Evolutionary conservation across 192 early-diverging fungal species (phyloP), one percentile per base, ranked within the genome.

Genomic region (Phycomyces nitens): DNA sequence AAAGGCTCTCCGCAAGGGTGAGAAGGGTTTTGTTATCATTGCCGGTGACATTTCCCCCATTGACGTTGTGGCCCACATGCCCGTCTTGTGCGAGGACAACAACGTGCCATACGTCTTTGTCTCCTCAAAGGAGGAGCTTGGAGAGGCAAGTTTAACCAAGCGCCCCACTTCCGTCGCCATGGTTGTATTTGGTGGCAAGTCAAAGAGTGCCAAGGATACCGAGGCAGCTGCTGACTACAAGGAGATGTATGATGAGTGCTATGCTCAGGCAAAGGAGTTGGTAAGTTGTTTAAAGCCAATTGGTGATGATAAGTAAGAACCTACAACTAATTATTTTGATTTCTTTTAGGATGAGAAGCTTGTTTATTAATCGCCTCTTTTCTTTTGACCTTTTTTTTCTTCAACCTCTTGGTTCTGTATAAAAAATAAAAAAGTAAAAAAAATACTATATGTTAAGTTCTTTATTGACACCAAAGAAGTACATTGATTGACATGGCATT

Each of bases 21-120:
- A 88, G 58, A 96, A 97, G 84, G 97, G 90, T 5, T 62, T 98
- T 63, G 95, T 98, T 21, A 77, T 99, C 23, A 87, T 99, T 74
- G 95, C 97, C 16, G 95, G 94, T 52, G 94, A 99, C 77, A 92
- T 97, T 68, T 94, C 92, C 23, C 97, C 97, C 26, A 84, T 98
- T 51, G 97, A 99, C 74, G 94, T 98, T 60, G 92, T 99, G 60
- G 90, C 97, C 43, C 97, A 99, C 73, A 80, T 99, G 41, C 97
- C 97, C 39, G 89, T 99, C 40, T 77, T 99, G 39, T 99, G 97
- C 83, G 97, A 99, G 76, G 97, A 99, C 64, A 78, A 87, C 72
- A 79, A 90, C 68, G 92, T 99, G 27, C 94, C 95, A 26, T 99
- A 98, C 65, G 79, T 95, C 56, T 99, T 94, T 77, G 86, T 98